Percentiles rank a stretch among this genome's conserved stretches.
phyloP scores from a whole-genome alignment of 768 basidiomycete species.

The Mycena sanguinolenta region DNA sequence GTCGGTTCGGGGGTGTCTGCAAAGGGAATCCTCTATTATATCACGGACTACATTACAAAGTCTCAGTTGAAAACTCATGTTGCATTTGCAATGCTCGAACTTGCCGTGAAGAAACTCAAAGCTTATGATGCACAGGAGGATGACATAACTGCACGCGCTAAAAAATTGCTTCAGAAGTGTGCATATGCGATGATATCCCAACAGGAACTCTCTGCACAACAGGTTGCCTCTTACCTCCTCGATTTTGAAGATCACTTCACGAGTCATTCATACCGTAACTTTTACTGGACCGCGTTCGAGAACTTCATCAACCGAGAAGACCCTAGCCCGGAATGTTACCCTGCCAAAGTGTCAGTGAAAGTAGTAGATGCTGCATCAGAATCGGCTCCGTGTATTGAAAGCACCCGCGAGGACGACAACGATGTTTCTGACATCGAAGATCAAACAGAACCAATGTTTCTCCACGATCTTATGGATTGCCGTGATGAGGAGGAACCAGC shows the following conservation, averaged over 20 bases:
- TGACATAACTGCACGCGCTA: too few species aligned
- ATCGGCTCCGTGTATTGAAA: too few species aligned
- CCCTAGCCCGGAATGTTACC: background rate
- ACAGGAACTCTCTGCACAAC: slow-evolving; percentile 46
- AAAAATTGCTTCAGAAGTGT: slow-evolving; percentile 44
- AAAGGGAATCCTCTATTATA: too few species aligned
- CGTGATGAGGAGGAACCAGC: background rate
- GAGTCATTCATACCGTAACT: slow-evolving; percentile 40
- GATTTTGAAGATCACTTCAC: slow-evolving; percentile 47
- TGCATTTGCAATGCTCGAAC: too few species aligned
- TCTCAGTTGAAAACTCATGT: too few species aligned
- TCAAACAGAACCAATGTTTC: background rate
- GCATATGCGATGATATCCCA: slow-evolving; percentile 38
- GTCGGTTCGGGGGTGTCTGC: too few species aligned
- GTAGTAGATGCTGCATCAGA: too few species aligned
- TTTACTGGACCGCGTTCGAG: slow-evolving; percentile 42
- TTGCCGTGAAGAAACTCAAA: too few species aligned
- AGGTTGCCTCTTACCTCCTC: slow-evolving; percentile 43
- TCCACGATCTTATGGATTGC: background rate
- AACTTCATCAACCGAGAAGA: slow-evolving; percentile 15
- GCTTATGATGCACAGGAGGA: too few species aligned
- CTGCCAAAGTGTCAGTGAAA: too few species aligned
- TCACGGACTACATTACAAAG: too few species aligned
- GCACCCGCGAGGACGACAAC: background rate
- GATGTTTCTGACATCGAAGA: too few species aligned